Conservation (phyloP, 495 filamentous ascomycete genomes). For the Xylaria bambusicola region DNA sequence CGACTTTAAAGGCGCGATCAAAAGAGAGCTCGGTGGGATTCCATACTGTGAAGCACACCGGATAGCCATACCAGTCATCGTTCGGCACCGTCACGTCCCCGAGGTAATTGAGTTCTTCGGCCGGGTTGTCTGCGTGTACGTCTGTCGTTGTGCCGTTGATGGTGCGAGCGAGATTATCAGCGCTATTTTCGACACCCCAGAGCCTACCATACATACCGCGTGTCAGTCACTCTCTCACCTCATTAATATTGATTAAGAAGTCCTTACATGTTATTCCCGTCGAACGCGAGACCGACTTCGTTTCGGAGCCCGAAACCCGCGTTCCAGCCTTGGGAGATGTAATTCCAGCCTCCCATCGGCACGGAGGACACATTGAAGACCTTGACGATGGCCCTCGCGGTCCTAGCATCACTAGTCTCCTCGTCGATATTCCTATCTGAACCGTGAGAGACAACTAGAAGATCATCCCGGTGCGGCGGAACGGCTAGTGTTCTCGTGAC, state of each 20-base stretch:
- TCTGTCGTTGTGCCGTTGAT: slow-evolving; percentile 45
- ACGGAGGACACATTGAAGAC: slow-evolving; percentile 59
- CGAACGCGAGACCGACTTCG: slow-evolving; percentile 61
- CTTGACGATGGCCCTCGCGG: slow-evolving; percentile 65
- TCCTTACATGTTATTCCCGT: slow-evolving; percentile 33
- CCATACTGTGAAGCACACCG: slow-evolving; percentile 68
- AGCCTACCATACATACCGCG: too few species aligned
- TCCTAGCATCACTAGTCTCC: slow-evolving; percentile 42
- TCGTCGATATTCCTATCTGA: slow-evolving; percentile 62
- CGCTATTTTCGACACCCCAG: slow-evolving; percentile 74
- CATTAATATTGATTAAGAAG: background rate
- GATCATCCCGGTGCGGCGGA: slow-evolving; percentile 45
- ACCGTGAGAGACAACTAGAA: slow-evolving; percentile 65
- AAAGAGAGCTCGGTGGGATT: slow-evolving; percentile 40
- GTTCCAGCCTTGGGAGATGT: slow-evolving; percentile 50
- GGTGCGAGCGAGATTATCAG: slow-evolving; percentile 60
- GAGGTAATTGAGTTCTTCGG: slow-evolving; percentile 73
- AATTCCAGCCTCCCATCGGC: slow-evolving; percentile 42
- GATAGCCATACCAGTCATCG: slow-evolving; percentile 66
- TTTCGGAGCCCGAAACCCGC: slow-evolving; percentile 76
- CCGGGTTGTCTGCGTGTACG: slow-evolving; percentile 70
- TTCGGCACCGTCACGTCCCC: slow-evolving; percentile 57
- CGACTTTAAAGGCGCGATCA: slow-evolving; percentile 27
- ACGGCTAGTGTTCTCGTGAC: slow-evolving; percentile 64
- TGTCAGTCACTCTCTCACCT: slow-evolving; percentile 45